These are phyloP conservation scores for Bidens hawaiensis DNA, from an alignment of 140 eudicot species.

Conservation along the genomic window DNA sequence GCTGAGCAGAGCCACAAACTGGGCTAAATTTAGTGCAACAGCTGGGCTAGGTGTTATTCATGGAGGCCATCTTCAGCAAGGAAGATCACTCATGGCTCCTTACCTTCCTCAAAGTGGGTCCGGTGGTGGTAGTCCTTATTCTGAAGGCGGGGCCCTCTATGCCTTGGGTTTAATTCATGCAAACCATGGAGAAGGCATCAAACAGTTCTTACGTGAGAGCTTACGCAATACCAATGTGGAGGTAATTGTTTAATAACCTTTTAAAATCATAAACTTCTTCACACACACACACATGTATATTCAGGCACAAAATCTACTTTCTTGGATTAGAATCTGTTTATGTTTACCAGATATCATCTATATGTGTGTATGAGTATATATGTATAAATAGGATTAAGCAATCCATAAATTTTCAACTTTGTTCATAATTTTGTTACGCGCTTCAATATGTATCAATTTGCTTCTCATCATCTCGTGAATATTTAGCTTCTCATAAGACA, in stretches of 20 bases:
- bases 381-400: background rate
- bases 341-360: background rate
- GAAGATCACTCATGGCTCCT: conserved; percentile 97
- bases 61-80: conserved; percentile 92
- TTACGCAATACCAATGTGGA: conserved; percentile 88
- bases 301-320: no score
- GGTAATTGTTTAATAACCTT: conserved; percentile 32
- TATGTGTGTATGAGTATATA: background rate
- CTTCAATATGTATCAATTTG: background rate
- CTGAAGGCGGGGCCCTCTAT: conserved; percentile 98
- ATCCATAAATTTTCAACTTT: background rate
- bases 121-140: conserved; percentile 92
- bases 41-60: conserved; percentile 97
- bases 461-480: conserved; percentile 6
- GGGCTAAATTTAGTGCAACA: conserved; percentile 99
- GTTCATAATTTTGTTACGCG: background rate
- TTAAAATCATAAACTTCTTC: background rate
- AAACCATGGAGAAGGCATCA: conserved; percentile 98
- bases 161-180: conserved; percentile 97
- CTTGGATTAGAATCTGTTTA: no score
- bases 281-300: background rate
- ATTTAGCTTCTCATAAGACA: background rate
- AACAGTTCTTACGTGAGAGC: conserved; percentile 85
- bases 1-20: conserved; percentile 96
- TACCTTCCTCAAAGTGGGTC: conserved; percentile 94